These are phyloP conservation scores for Brassica nigra DNA, from an alignment of 345 rosid genomes.

Conservation along the genomic window DNA sequence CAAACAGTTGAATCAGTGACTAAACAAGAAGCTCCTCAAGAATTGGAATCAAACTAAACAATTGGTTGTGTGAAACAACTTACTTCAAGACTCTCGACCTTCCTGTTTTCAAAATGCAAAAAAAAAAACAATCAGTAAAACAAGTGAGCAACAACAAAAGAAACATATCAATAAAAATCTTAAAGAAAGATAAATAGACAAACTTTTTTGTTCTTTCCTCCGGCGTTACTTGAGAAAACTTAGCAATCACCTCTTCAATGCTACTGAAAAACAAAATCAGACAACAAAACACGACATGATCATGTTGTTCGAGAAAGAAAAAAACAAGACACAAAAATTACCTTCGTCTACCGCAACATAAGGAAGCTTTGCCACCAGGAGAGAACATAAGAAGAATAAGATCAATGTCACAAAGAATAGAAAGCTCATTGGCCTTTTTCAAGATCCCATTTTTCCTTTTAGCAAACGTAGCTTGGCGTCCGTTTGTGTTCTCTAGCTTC, in stretches of 20 bases:
- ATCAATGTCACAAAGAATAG: conserved; percentile 80
- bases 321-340: neutral
- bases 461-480: conserved; percentile 74
- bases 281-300: neutral
- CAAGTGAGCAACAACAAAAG: neutral
- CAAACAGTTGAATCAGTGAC: conserved; percentile 31
- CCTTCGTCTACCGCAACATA: conserved; percentile 74
- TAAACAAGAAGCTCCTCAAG: conserved; percentile 3
- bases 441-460: conserved; percentile 78
- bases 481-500: conserved; percentile 68
- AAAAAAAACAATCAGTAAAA: no score
- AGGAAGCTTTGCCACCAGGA: conserved; percentile 68
- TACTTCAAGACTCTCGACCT: conserved; percentile 91
- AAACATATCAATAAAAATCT: neutral
- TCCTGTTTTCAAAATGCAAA: conserved; percentile 52
- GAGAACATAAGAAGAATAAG: conserved; percentile 84
- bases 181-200: neutral
- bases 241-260: conserved; percentile 70
- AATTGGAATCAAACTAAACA: neutral
- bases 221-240: conserved; percentile 65
- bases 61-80: conserved; percentile 36
- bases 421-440: conserved; percentile 86
- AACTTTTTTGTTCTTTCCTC: conserved; percentile 87
- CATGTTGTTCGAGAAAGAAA: neutral
- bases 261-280: conserved; percentile 42